Conservation (phyloP, 306 rosid genomes). For the Cicer pinnatifidum region DNA sequence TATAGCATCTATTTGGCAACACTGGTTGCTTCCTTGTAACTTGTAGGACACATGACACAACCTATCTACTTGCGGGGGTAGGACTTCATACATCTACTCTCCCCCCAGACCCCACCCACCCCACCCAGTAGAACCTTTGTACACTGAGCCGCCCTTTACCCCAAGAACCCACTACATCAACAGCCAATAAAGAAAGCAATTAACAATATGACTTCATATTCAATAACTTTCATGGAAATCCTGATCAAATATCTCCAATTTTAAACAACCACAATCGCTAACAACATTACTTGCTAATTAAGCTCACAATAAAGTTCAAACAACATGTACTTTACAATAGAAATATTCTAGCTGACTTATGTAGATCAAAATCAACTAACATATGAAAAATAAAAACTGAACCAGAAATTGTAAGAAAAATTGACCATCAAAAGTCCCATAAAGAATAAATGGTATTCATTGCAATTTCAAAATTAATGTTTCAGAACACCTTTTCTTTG, state of each 20-base stretch:
- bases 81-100: not conserved
- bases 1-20: too few species aligned
- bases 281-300: not conserved
- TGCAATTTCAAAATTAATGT: not conserved
- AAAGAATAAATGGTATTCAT: not conserved
- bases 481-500: too few species aligned
- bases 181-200: not conserved
- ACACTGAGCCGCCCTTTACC: not conserved
- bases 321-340: not conserved
- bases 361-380: not conserved
- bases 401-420: not conserved
- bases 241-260: conserved; percentile 30
- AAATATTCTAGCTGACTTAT: not conserved
- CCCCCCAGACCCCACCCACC: not conserved
- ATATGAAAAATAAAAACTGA: not conserved
- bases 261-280: not conserved
- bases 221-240: not conserved
- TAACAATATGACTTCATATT: conserved; percentile 20
- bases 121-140: not conserved
- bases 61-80: not conserved
- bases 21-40: not conserved
- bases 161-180: not conserved
- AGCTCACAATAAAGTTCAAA: conserved; percentile 11
- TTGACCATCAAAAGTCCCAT: not conserved
- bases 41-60: not conserved